Evolutionary conservation across 805 yeast species (phyloP).

Genomic region (Schwanniomyces sp.): DNA sequence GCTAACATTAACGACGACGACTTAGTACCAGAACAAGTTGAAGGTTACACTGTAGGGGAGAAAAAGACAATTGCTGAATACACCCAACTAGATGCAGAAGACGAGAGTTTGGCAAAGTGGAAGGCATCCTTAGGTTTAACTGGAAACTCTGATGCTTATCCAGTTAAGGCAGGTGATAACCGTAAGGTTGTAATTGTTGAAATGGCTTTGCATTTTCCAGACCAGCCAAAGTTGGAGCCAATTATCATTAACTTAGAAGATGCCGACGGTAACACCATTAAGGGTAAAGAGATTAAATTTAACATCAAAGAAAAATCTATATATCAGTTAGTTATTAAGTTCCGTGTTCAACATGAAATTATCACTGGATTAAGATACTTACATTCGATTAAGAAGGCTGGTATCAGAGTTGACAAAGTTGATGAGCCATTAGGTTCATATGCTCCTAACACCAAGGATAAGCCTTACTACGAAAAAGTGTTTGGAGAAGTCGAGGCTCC

Average conservation of each 20-base stretch:
- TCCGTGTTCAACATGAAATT: slow-evolving; percentile 86
- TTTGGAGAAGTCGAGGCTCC: slow-evolving; percentile 79
- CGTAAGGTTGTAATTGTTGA: slow-evolving; percentile 79
- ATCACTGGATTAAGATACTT: slow-evolving; percentile 87
- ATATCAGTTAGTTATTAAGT: slow-evolving; percentile 70
- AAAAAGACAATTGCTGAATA: slow-evolving; percentile 84
- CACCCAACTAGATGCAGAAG: slow-evolving; percentile 80
- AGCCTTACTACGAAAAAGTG: slow-evolving; percentile 69
- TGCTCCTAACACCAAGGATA: slow-evolving; percentile 82
- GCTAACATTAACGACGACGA: slow-evolving; percentile 45
- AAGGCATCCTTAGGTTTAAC: slow-evolving; percentile 81
- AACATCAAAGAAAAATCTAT: slow-evolving; percentile 75
- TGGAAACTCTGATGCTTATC: slow-evolving; percentile 52
- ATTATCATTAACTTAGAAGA: slow-evolving; percentile 69
- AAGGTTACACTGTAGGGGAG: slow-evolving; percentile 63
- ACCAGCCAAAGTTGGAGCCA: slow-evolving; percentile 54
- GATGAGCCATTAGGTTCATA: slow-evolving; percentile 90
- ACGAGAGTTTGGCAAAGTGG: slow-evolving; percentile 89
- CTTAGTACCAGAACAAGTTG: slow-evolving; percentile 59
- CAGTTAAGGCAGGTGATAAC: slow-evolving; percentile 67
- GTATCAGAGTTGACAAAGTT: slow-evolving; percentile 80
- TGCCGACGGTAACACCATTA: slow-evolving; percentile 51
- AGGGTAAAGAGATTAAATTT: slow-evolving; percentile 63
- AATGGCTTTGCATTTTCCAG: slow-evolving; percentile 69
- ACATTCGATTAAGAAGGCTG: slow-evolving; percentile 82